phyloP scores from a whole-genome alignment of 2,329 filamentous ascomycete species.

The Phialophora tarda region DNA sequence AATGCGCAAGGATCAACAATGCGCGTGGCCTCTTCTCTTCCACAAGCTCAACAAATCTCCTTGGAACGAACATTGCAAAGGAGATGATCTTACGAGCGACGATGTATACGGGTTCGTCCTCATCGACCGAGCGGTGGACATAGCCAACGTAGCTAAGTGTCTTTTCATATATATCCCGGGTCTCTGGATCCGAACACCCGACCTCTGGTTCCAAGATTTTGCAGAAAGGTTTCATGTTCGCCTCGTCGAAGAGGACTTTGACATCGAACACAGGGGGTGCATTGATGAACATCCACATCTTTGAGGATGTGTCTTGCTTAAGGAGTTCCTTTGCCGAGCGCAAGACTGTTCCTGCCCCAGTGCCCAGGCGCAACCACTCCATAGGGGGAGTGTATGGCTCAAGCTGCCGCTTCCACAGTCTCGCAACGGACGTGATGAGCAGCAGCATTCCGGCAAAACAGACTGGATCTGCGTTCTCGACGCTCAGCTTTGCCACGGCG shows the following conservation, averaged over 20 bases:
- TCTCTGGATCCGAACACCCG: slow-evolving; percentile 29
- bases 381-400: slow-evolving; percentile 43
- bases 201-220: slow-evolving; percentile 3
- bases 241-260: slow-evolving; percentile 9
- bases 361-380: slow-evolving; percentile 44
- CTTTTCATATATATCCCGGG: slow-evolving; percentile 40
- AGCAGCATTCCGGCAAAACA: slow-evolving; percentile 42
- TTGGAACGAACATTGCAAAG: slow-evolving; percentile 44
- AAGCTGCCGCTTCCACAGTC: slow-evolving; percentile 42
- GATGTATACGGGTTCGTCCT: slow-evolving; percentile 38
- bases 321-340: slow-evolving; percentile 4
- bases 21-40: slow-evolving; percentile 41
- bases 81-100: slow-evolving; percentile 42
- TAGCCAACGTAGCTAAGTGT: slow-evolving; percentile 42
- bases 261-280: slow-evolving; percentile 30
- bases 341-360: slow-evolving; percentile 42
- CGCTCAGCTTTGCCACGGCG: slow-evolving; percentile 39
- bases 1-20: slow-evolving; percentile 44
- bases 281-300: slow-evolving; percentile 21
- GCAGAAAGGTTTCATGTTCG: slow-evolving; percentile 2
- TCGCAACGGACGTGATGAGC: slow-evolving; percentile 43
- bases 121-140: slow-evolving; percentile 39
- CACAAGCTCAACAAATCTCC: slow-evolving; percentile 42
- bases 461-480: slow-evolving; percentile 42
- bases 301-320: slow-evolving; percentile 5